Evolutionary conservation across 1,284 basidiomycete genomes (phyloP).

Genomic region (Marasmius oreades): DNA sequence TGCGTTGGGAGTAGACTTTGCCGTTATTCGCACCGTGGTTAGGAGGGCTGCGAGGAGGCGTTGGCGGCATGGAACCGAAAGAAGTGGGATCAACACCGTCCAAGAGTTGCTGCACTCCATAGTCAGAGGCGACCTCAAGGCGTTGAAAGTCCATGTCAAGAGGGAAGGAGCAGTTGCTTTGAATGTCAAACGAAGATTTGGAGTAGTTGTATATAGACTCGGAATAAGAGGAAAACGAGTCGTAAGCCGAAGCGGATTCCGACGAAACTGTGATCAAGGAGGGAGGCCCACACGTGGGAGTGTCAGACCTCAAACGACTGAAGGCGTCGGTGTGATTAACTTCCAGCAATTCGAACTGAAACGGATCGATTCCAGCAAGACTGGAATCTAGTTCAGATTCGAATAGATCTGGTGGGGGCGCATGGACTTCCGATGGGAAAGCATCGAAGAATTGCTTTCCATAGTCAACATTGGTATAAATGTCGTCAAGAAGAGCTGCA

Average conservation of each 20-base stretch:
- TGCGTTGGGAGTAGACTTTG: conserved; percentile 41
- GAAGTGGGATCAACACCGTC: conserved; percentile 47
- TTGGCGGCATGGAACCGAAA: conserved; percentile 56
- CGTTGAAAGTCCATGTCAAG: conserved; percentile 70
- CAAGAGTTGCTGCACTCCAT: conserved; percentile 37
- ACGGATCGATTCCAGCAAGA: conserved; percentile 59
- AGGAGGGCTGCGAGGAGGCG: conserved; percentile 55
- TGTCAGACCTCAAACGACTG: conserved; percentile 57
- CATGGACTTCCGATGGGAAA: conserved; percentile 56
- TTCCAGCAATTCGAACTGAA: conserved; percentile 59
- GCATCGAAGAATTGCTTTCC: conserved; percentile 55
- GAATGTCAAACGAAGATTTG: conserved; percentile 41
- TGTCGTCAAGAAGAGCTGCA: conserved; percentile 7
- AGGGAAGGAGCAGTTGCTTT: conserved; percentile 50
- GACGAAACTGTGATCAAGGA: conserved; percentile 77
- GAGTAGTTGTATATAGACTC: conserved; percentile 67
- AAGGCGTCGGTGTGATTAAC: conserved; percentile 62
- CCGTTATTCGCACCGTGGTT: conserved; percentile 29
- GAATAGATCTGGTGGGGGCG: conserved; percentile 75
- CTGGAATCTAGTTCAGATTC: conserved; percentile 74
- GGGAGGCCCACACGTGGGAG: conserved; percentile 64
- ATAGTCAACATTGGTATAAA: conserved; percentile 9
- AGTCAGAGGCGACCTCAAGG: conserved; percentile 52
- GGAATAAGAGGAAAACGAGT: conserved; percentile 62
- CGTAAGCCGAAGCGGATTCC: conserved; percentile 70